Base-by-base conservation (phyloP, 768 basidiomycete genomes). In the Hortiboletus campestris region DNA sequence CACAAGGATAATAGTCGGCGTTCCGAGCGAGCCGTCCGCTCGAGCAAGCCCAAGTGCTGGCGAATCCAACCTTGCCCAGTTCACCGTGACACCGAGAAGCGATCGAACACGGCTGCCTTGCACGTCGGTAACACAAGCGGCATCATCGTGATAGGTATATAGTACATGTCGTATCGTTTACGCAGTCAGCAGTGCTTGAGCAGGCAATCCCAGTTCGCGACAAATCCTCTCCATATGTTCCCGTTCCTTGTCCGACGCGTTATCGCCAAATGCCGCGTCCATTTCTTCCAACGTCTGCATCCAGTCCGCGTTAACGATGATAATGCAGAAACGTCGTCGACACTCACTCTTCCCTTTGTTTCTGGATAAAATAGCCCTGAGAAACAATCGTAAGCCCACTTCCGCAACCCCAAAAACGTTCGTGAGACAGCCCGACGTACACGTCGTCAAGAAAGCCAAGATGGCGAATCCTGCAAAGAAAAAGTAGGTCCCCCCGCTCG, bases 271-370 rank as follows among this genome's bases (percentile, higher is more conserved):
- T 16, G 64, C 66, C 3, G 60, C 63, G 31, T 71, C 64, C 71
- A 71, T 73, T 38, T 73, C 70, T 51, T 71, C 70, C 47, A 71
- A 47, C 1, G 71, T 71, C 71, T 73, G n/a, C 9, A 19, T 11
- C 35, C n/a, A 11, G 34, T 25, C 20, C 39, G 25, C 12, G 14
- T 65, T 14, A 60, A 50, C 14, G 4, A 32, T 14, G 3, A 36
- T 11, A 32, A 12, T 19, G 4, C 14, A 28, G 5, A 32, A 36
- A 25, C 11, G 6, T 34, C 6, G n/a, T 51, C 10, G 9, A 44
- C 29, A 61, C 69, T 61, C 22, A 72, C 70, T 55, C 62, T 69
- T 38, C 70, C 71, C 25, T 66, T 73, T 17, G 70, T 71, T 54
- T 71, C 70, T 2, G 70, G 70, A 28, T 65, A 69, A 44, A 71